Conservation (phyloP, 768 basidiomycete genomes). For the Mycena crocata region DNA sequence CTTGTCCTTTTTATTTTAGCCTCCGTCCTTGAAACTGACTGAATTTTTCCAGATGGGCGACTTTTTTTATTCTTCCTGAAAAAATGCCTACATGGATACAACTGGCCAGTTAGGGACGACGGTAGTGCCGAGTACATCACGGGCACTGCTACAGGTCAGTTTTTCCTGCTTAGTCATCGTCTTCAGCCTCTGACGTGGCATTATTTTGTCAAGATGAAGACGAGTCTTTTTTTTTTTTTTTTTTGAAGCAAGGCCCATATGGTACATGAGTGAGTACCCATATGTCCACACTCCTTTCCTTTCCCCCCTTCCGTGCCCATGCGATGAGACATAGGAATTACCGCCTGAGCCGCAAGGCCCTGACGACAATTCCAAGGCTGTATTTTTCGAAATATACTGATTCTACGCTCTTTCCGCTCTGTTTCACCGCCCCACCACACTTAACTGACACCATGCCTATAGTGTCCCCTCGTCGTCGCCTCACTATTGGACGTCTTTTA, state of each 20-base stretch:
- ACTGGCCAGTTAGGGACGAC: no score
- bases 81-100: no score
- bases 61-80: no score
- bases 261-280: neutral
- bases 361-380: slow-evolving; percentile 89
- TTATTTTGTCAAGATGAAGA: no score
- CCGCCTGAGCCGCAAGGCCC: slow-evolving; percentile 75
- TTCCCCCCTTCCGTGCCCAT: slow-evolving; percentile 30
- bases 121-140: no score
- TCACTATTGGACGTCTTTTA: neutral
- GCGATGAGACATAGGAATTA: slow-evolving; percentile 84
- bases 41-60: neutral
- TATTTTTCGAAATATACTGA: slow-evolving; percentile 71
- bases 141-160: no score
- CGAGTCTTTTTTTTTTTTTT: no score
- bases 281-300: neutral
- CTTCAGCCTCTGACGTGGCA: no score
- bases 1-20: slow-evolving; percentile 6
- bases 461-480: neutral
- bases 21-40: neutral
- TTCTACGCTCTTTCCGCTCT: neutral
- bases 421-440: no score
- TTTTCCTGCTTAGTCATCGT: no score
- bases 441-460: neutral
- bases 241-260: no score